Base-by-base conservation (phyloP, 2,329 filamentous ascomycete species). In the Alternaria atra region DNA sequence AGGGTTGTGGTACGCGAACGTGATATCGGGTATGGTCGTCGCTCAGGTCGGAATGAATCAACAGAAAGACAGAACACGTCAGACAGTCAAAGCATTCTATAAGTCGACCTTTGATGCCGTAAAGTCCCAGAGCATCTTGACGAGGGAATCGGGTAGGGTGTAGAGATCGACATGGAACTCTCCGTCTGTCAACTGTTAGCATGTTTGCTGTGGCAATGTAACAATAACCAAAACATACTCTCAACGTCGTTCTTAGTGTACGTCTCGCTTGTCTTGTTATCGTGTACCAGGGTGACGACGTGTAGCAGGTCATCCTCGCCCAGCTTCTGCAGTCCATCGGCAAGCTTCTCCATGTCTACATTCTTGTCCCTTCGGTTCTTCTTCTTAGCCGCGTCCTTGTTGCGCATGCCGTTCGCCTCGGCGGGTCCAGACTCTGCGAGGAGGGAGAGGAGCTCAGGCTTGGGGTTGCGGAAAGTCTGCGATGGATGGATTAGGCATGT, bases 91-190 rank as follows among this genome's bases (percentile, higher is more conserved):
- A 44, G 17, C 40, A 20, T 9, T 55, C 64, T 77, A 79, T 66
- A 78, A 64, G 9, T 77, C 72, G 15, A 67, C 71, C 68, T 75
- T 77, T 15, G 64, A 64, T 15, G 75, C 66, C 42, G 87, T 87
- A 77, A 95, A 96, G 63, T 97, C 94, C 94, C 94, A 98, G 61
- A 99, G 89, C 88, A 93, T 93, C 80, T 95, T 96, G 77, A 95
- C 91, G 37, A 98, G 85, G 29, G 84, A 82, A 68, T 98, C 95
- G 1, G 95, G 94, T 66, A 99, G 88, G n/a, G 95, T 98, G 82
- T 97, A 98, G 60, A 99, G 86, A 76, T 99, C 95, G 70, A 99
- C 94, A 63, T 97, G 95, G 83, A 99, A 99, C 82, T 99, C 95
- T 74, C 95, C 95, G 75, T 94, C 93, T 92, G 43, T 42, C 15